phyloP scores from a whole-genome alignment of 2,329 filamentous ascomycete genomes.

The Penicillium digitatum region DNA sequence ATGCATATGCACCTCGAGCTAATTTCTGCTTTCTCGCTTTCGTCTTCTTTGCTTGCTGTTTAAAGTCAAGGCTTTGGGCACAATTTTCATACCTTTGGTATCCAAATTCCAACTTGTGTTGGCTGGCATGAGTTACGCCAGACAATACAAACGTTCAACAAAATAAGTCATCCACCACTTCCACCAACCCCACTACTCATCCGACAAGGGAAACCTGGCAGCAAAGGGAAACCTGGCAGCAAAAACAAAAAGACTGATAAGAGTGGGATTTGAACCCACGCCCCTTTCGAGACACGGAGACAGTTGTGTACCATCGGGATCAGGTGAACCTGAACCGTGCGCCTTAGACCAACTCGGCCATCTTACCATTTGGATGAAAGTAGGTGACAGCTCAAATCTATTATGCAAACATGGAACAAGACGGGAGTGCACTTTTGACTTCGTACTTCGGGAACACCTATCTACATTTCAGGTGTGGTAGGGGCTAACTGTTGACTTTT shows the following conservation, averaged over 20 bases:
- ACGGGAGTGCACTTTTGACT: no score
- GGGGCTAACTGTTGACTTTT: neutral
- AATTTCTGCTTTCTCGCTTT: neutral
- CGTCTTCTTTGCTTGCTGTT: neutral
- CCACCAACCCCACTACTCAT: neutral
- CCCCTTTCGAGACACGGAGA: constrained; percentile 14
- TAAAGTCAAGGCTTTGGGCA: neutral
- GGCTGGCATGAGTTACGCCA: neutral
- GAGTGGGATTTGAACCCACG: constrained; percentile 15
- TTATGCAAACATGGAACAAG: no score
- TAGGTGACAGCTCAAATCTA: no score
- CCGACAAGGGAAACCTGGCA: neutral
- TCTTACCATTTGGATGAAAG: constrained; percentile 23
- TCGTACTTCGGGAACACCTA: neutral
- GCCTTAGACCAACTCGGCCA: constrained; percentile 38
- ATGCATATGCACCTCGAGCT: neutral
- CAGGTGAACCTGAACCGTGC: constrained; percentile 34
- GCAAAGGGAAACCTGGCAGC: neutral
- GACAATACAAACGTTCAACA: neutral
- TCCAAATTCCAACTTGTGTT: neutral
- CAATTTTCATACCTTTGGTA: no score
- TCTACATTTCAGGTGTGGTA: neutral
- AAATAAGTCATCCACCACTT: neutral
- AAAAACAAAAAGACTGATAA: constrained; percentile 8
- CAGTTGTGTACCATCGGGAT: constrained; percentile 17